Percentiles rank a stretch among this genome's conserved stretches.
phyloP scores from a whole-genome alignment of 1,139 yeast genomes.

The Cylindricascospora bacillispora region DNA sequence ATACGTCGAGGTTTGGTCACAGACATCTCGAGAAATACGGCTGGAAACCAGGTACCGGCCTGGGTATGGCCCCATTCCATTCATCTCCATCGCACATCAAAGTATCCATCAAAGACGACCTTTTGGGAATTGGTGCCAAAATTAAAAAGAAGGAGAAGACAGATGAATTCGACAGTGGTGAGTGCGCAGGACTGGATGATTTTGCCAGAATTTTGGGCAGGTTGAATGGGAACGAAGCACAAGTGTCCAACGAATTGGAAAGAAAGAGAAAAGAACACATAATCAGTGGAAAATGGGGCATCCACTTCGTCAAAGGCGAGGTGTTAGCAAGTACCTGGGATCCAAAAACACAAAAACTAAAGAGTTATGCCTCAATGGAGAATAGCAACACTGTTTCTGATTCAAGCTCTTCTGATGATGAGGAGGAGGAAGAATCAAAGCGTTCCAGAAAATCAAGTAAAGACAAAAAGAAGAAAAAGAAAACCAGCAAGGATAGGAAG shows the following conservation, averaged over 20 bases:
- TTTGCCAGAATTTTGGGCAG: conserved; percentile 85
- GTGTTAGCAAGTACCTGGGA: conserved; percentile 79
- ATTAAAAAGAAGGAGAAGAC: conserved; percentile 34
- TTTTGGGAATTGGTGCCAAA: conserved; percentile 76
- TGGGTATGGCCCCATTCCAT: conserved; percentile 58
- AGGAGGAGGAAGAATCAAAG: conserved; percentile 8
- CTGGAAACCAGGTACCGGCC: conserved; percentile 85
- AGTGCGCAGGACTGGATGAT: conserved; percentile 82
- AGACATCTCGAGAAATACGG: conserved; percentile 71
- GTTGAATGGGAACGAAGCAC: conserved; percentile 63
- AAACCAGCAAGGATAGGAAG: conserved; percentile 2
- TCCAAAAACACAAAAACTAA: conserved; percentile 36
- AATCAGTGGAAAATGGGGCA: conserved; percentile 72
- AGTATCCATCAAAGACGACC: conserved; percentile 70
- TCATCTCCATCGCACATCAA: conserved; percentile 66
- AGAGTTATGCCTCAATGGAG: conserved; percentile 16
- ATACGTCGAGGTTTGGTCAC: conserved; percentile 77
- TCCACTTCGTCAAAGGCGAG: conserved; percentile 77
- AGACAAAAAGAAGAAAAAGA: conserved; percentile 1
- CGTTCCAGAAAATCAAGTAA: conserved; percentile 2
- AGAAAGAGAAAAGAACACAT: conserved; percentile 54
- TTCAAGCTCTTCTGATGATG: conserved; percentile 10
- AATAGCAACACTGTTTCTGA: conserved; percentile 12
- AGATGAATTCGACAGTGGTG: conserved; percentile 62
- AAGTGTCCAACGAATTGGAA: conserved; percentile 46